These are phyloP conservation scores for Ceratobasidium theobromae DNA, from an alignment of 1,284 basidiomycete genomes.

Conservation along the genomic window DNA sequence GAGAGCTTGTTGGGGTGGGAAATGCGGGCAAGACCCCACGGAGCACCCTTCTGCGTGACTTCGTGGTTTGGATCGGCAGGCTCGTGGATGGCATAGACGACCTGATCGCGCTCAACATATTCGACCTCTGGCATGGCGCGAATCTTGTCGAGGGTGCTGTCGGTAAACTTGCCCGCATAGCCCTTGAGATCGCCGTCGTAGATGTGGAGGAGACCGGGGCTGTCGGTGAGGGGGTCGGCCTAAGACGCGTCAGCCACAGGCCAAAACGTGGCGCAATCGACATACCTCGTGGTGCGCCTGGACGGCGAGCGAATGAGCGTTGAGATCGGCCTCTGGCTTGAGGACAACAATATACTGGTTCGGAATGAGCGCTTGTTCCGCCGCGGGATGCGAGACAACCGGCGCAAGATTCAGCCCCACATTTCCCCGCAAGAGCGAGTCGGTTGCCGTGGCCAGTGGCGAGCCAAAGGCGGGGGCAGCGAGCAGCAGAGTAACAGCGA, in stretches of 20 bases:
- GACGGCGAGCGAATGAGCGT: conserved; percentile 59
- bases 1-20: conserved; percentile 81
- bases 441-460: conserved; percentile 15
- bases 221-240: conserved; percentile 42
- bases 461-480: conserved; percentile 4
- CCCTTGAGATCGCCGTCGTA: conserved; percentile 70
- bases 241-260: conserved; percentile 42
- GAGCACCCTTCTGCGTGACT: conserved; percentile 70
- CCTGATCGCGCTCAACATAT: conserved; percentile 91
- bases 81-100: conserved; percentile 70
- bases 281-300: conserved; percentile 37
- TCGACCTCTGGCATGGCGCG: conserved; percentile 88
- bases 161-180: conserved; percentile 84
- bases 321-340: conserved; percentile 68
- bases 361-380: conserved; percentile 52
- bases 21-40: conserved; percentile 97
- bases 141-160: conserved; percentile 74
- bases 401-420: conserved; percentile 11
- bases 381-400: conserved; percentile 16
- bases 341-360: conserved; percentile 91
- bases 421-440: conserved; percentile 3
- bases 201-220: conserved; percentile 65
- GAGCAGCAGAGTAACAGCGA: conserved; percentile 10
- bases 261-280: conserved; percentile 35
- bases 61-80: conserved; percentile 38